Evolutionary conservation across 176 grass and related monocot genomes (phyloP).

Genomic region (Phoenix roebelenii): DNA sequence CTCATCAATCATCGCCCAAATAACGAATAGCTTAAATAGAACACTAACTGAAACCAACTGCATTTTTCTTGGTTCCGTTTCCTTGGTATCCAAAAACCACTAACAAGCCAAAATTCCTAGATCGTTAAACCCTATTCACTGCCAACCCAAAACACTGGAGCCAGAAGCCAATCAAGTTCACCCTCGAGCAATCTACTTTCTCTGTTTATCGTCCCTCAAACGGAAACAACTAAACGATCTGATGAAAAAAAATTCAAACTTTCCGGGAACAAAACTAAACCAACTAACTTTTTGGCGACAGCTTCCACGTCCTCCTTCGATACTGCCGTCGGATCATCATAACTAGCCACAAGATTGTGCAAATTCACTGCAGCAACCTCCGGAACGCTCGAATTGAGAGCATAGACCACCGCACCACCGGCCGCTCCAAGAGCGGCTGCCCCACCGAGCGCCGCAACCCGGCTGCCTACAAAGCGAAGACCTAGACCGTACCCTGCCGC

Average conservation of each 20-base stretch:
- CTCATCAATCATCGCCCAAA: background rate
- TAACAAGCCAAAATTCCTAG: background rate
- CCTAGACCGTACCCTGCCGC: constrained; percentile 64
- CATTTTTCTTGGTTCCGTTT: background rate
- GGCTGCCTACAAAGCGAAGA: constrained; percentile 33
- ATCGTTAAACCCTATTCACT: constrained; percentile 1
- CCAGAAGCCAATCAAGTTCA: too few species aligned
- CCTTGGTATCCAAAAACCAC: background rate
- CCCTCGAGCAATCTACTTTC: too few species aligned
- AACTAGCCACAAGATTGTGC: constrained; percentile 70
- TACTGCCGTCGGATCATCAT: constrained; percentile 57
- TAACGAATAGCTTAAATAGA: constrained; percentile 1
- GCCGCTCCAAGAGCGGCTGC: constrained; percentile 60
- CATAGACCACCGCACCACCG: constrained; percentile 35
- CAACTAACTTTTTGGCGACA: constrained; percentile 51
- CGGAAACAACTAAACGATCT: background rate
- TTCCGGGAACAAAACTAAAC: background rate
- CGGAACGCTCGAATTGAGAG: constrained; percentile 61
- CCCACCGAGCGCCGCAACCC: constrained; percentile 29
- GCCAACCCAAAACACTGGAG: too few species aligned
- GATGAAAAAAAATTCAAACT: background rate
- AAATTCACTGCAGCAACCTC: constrained; percentile 71
- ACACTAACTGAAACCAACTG: background rate
- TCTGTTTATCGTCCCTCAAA: too few species aligned
- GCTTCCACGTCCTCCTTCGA: constrained; percentile 58